Evolutionary conservation across 1,284 basidiomycete genomes (phyloP).

Genomic region (Ganoderma resinaceum): DNA sequence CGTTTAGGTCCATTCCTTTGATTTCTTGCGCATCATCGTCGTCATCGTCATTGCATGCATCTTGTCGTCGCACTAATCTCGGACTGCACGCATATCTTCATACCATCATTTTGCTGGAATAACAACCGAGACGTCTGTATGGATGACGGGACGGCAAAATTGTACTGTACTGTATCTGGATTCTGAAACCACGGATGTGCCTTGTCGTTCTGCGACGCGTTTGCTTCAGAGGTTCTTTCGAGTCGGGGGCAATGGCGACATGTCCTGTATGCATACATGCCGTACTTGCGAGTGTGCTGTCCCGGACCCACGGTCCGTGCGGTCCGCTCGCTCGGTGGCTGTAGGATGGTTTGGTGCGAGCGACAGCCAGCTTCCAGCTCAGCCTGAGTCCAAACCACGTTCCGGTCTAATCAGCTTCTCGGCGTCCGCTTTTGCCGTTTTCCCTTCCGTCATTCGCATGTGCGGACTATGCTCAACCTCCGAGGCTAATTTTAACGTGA

Average conservation of each 20-base stretch:
- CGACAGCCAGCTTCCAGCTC: too few species aligned
- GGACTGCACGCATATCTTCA: neutral
- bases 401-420: neutral
- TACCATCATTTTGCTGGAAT: neutral
- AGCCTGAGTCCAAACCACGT: neutral
- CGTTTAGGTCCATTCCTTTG: neutral
- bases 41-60: neutral
- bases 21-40: neutral
- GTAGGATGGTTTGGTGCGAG: too few species aligned
- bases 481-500: neutral
- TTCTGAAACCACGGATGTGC: neutral
- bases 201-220: neutral
- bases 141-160: neutral
- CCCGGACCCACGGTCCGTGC: neutral
- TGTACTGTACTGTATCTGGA: neutral
- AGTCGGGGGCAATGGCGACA: neutral
- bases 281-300: neutral
- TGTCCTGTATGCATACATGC: neutral
- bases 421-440: neutral
- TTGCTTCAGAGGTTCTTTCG: neutral
- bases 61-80: conserved; percentile 17
- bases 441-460: neutral
- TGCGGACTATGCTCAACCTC: neutral
- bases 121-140: neutral
- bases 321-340: neutral